Evolutionary conservation across 169 alveolate species (phyloP).

Genomic region (Plasmodium reichenowi): DNA sequence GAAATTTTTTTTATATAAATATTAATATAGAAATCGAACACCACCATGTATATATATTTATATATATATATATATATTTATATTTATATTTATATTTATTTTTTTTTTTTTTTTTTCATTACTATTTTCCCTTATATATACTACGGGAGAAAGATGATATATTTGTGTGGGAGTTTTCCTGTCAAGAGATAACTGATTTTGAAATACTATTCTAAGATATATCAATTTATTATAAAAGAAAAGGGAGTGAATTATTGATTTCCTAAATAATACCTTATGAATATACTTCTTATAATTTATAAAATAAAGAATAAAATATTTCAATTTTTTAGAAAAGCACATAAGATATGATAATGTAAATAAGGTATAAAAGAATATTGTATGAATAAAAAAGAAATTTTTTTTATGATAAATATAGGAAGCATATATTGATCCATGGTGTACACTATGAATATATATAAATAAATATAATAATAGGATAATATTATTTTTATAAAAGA

Average conservation of each 20-base stretch:
- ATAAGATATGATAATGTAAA: conserved; percentile 63
- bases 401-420: conserved; percentile 67
- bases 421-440: conserved; percentile 71
- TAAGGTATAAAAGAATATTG: conserved; percentile 66
- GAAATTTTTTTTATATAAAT: not conserved
- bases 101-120: not conserved
- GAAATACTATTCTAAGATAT: conserved; percentile 50
- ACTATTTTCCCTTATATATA: conserved; percentile 63
- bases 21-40: not conserved
- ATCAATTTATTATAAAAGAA: conserved; percentile 60
- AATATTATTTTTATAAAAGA: conserved; percentile 72
- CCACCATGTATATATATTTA: not conserved
- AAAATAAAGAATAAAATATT: conserved; percentile 70
- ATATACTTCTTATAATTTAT: conserved; percentile 69
- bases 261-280: conserved; percentile 67
- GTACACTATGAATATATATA: conserved; percentile 62
- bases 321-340: conserved; percentile 67
- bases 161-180: conserved; percentile 26
- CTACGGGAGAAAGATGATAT: conserved; percentile 55
- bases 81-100: no score
- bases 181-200: conserved; percentile 46
- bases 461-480: conserved; percentile 44
- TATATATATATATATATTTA: no score
- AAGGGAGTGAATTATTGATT: conserved; percentile 50
- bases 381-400: conserved; percentile 39